A percentile compares a stretch with the other conserved stretches of the same genome.
These are phyloP conservation scores for Solanum chiquidenum DNA, from an alignment of 257 asterid species.

Conservation along the genomic window DNA sequence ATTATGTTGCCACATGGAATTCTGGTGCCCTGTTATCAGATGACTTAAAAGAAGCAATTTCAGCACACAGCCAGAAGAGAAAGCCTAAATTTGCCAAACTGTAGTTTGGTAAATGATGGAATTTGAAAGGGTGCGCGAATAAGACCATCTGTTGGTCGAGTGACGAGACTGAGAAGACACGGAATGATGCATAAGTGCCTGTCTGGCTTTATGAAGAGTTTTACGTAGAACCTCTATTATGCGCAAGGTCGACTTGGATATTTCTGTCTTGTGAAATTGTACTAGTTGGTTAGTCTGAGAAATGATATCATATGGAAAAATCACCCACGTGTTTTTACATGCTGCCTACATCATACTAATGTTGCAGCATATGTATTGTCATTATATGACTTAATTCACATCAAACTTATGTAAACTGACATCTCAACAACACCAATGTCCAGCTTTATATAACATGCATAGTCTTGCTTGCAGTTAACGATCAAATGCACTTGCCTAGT, in stretches of 20 bases:
- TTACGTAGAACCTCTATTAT: not conserved
- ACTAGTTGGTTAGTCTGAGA: not conserved
- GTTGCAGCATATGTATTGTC: not conserved
- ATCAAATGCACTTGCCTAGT: not conserved
- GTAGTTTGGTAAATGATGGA: slow-evolving; percentile 5
- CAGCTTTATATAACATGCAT: not conserved
- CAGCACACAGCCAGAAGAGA: slow-evolving; percentile 51
- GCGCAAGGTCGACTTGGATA: not conserved
- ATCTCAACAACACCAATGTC: not conserved
- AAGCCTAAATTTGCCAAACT: slow-evolving; percentile 63
- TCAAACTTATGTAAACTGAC: not conserved
- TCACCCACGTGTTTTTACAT: not conserved
- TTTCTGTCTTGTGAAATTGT: not conserved
- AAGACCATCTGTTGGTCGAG: not conserved
- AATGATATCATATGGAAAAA: not conserved
- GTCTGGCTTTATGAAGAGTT: not conserved
- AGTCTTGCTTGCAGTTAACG: not conserved
- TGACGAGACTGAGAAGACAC: not conserved
- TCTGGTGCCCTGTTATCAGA: slow-evolving; percentile 47
- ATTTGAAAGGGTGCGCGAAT: not conserved
- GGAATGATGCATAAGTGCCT: not conserved
- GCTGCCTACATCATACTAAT: not conserved
- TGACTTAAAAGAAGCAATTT: slow-evolving; percentile 54
- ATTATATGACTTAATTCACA: not conserved
- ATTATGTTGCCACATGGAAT: slow-evolving; percentile 85